Evolutionary conservation across 345 rosid species (phyloP), one percentile per base, ranked within the genome.

Genomic region (Adansonia digitata): DNA sequence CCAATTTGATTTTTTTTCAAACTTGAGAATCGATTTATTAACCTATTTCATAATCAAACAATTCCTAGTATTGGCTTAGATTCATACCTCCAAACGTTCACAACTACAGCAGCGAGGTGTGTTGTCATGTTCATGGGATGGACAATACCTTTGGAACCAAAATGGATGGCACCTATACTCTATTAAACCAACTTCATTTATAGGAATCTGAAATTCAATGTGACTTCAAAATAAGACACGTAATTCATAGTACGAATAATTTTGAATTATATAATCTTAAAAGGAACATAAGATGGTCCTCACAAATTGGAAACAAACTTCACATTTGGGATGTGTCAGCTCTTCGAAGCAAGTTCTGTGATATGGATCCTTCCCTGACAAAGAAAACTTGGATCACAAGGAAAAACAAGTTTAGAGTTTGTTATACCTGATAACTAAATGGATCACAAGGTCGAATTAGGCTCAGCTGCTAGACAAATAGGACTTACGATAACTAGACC

Each of bases 81-180:
- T 62, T 22, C 66, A 62, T 88, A 94, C 98, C 97, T 94, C 97
- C 73, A 94, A 74, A 43, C 98, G 97, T 55, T 94, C 98, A 42
- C 98, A 94, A 76, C 98, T 94, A 71, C 97, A 93, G 85, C 98
- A 92, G 45, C 98, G 89, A 74, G 95, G 85, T 0, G 98, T 94
- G 78, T 66, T 76, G 68, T 94, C 98, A 34, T 85, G 88, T 78
- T 94, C 98, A 18, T 92, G 98, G 26, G 93, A 83, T 4, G 98
- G 98, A 31, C 98, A 94, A 52, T 91, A 92, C 80, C 90, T 94
- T 69, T 94, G 98, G 79, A 87, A 86, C 98, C 98, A 94, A 82
- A 88, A 93, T 31, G 98, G 98, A 79, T 94, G 98, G 75, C 98
- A 90, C 64, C 96, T 87, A 60, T 94, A 94, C 86, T 94, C 98